Percentiles rank a stretch among this genome's conserved stretches.
Evolutionary conservation across 805 yeast genomes (phyloP).

Genomic region (Priceomyces castillae): DNA sequence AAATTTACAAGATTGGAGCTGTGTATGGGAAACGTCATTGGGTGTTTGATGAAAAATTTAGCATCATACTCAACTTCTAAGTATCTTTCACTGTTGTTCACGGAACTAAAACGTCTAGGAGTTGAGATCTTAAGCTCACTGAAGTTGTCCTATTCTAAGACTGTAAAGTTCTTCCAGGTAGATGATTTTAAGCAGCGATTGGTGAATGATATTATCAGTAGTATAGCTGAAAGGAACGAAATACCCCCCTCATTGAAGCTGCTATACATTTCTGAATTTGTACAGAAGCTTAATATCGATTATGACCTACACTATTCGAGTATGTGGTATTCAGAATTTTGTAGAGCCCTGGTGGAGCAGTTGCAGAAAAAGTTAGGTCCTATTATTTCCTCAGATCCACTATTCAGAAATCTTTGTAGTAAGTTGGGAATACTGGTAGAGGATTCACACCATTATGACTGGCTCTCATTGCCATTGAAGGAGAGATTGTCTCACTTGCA

Average conservation of each 20-base stretch:
- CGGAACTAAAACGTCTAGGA: slow-evolving; percentile 13
- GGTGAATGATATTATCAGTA: slow-evolving; percentile 18
- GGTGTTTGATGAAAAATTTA: slow-evolving; percentile 23
- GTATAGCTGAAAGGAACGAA: slow-evolving; percentile 12
- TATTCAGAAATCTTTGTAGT: slow-evolving; percentile 19
- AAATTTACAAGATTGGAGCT: slow-evolving; percentile 17
- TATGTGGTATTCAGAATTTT: slow-evolving; percentile 27
- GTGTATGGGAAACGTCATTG: slow-evolving; percentile 21
- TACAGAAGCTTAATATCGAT: slow-evolving; percentile 24
- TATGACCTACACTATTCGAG: slow-evolving; percentile 23
- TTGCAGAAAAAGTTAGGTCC: slow-evolving; percentile 18
- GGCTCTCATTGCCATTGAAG: slow-evolving; percentile 20
- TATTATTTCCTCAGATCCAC: slow-evolving; percentile 9
- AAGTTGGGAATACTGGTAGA: slow-evolving; percentile 28
- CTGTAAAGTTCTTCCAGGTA: slow-evolving; percentile 16
- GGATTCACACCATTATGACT: slow-evolving; percentile 20
- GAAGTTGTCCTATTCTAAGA: slow-evolving; percentile 13
- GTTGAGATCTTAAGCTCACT: slow-evolving; percentile 18
- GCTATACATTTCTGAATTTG: slow-evolving; percentile 18
- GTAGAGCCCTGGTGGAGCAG: slow-evolving; percentile 23
- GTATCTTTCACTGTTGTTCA: slow-evolving; percentile 24
- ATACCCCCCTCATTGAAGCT: slow-evolving; percentile 12
- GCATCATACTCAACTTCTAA: slow-evolving; percentile 23
- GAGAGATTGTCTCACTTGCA: slow-evolving; percentile 26
- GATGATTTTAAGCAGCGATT: slow-evolving; percentile 17